Evolutionary conservation across 768 basidiomycete genomes (phyloP).

Genomic region (Tylopilus plumbeoviolaceoides): DNA sequence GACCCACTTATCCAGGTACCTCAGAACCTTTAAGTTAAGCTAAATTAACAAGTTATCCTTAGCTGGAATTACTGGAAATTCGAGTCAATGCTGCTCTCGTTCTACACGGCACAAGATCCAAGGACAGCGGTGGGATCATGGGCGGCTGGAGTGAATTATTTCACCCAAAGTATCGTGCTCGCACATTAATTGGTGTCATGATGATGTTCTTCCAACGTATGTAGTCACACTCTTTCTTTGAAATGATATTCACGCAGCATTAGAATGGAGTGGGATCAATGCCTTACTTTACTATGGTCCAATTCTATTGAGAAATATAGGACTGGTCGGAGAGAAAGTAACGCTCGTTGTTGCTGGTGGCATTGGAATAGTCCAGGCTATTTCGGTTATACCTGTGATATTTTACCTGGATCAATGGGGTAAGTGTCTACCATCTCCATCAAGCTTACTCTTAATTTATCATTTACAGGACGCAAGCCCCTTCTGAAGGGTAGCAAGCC

Average conservation of each 20-base stretch:
- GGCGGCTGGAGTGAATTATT: conserved; percentile 58
- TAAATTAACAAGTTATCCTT: not conserved
- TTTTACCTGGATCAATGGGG: conserved; percentile 65
- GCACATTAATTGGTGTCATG: conserved; percentile 66
- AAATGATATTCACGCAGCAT: not conserved
- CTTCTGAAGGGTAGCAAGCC: conserved; percentile 47
- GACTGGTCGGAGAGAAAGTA: conserved; percentile 54
- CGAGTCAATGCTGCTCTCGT: conserved; percentile 58
- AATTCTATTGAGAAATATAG: conserved; percentile 60
- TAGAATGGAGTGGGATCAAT: conserved; percentile 88
- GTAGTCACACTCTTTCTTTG: conserved; percentile 19
- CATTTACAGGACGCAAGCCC: conserved; percentile 53
- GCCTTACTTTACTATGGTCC: conserved; percentile 83
- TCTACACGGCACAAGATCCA: conserved; percentile 29
- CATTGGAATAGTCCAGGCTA: conserved; percentile 72
- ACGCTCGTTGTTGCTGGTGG: conserved; percentile 72
- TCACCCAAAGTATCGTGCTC: conserved; percentile 45
- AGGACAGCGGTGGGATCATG: conserved; percentile 12
- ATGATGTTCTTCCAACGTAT: conserved; percentile 84
- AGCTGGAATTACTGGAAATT: conserved; percentile 80
- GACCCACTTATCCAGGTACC: conserved; percentile 52
- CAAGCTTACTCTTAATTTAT: not conserved
- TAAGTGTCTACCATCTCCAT: conserved; percentile 18
- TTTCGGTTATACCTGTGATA: conserved; percentile 74
- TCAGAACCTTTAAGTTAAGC: not conserved